phyloP scores from a whole-genome alignment of 495 filamentous ascomycete genomes.

The Neurospora tetraspora region DNA sequence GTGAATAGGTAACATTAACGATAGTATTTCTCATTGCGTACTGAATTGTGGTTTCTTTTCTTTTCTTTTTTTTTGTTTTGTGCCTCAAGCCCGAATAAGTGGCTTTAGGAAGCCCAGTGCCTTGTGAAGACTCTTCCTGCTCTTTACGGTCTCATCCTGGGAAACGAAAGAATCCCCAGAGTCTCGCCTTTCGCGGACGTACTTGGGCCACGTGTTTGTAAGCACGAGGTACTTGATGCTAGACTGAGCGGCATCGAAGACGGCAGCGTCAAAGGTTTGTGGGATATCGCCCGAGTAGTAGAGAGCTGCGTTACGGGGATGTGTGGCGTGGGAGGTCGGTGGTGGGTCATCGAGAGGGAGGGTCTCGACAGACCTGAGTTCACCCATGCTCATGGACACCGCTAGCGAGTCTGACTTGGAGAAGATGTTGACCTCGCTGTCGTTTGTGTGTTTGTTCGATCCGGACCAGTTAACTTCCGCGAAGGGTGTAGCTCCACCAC shows the following conservation, averaged over 20 bases:
- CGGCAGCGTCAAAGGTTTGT: constrained; percentile 34
- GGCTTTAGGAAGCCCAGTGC: constrained; percentile 11
- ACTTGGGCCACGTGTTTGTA: constrained; percentile 63
- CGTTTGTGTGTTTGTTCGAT: neutral
- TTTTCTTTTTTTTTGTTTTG: neutral
- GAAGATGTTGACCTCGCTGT: constrained; percentile 12
- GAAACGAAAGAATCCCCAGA: constrained; percentile 8
- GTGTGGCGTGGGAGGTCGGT: neutral
- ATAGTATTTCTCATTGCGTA: neutral
- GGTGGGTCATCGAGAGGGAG: neutral
- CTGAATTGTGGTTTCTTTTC: neutral
- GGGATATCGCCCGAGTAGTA: constrained; percentile 33
- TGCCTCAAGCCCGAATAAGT: neutral
- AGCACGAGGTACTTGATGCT: constrained; percentile 60
- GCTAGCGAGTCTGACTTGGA: neutral
- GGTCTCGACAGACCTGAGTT: neutral
- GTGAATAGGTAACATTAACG: neutral
- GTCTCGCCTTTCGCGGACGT: constrained; percentile 30
- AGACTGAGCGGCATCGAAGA: constrained; percentile 51
- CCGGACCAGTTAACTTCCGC: constrained; percentile 7
- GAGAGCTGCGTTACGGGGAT: neutral
- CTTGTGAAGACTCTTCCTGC: constrained; percentile 3
- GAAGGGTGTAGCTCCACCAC: constrained; percentile 14
- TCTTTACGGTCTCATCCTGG: neutral
- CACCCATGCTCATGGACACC: neutral